These are phyloP conservation scores for Cladosporium oxysporum DNA, from an alignment of 2,329 filamentous ascomycete genomes.

Conservation along the genomic window DNA sequence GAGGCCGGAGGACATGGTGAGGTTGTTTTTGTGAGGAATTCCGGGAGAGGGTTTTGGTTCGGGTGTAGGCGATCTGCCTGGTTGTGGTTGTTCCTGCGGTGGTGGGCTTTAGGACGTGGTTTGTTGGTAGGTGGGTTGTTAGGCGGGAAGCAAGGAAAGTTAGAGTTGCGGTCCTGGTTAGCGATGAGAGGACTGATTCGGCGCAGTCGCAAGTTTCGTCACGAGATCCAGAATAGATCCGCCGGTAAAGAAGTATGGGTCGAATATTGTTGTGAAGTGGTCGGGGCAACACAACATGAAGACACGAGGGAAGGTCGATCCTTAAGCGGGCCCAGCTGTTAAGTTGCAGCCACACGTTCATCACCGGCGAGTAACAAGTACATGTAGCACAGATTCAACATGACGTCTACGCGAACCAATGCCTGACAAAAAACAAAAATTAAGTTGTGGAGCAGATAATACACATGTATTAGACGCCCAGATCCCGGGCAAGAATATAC, in stretches of 20 bases:
- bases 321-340: conserved; percentile 4
- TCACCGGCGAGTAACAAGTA: neutral
- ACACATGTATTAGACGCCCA: conserved; percentile 33
- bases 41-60: neutral
- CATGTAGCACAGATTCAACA: neutral
- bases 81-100: conserved; percentile 5
- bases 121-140: conserved; percentile 16
- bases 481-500: conserved; percentile 34
- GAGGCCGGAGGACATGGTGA: conserved; percentile 68
- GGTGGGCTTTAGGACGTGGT: conserved; percentile 6
- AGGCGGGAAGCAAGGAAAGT: conserved; percentile 23
- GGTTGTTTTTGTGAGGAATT: conserved; percentile 15
- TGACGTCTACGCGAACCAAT: neutral
- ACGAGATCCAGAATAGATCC: neutral
- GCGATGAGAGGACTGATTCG: neutral
- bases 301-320: neutral
- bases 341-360: neutral
- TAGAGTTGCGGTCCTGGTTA: conserved; percentile 7
- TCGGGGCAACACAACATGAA: neutral
- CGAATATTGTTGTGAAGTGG: neutral
- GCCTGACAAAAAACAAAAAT: neutral
- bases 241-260: neutral
- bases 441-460: conserved; percentile 28
- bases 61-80: conserved; percentile 15
- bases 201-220: neutral